Conservation (phyloP, 768 basidiomycete genomes). For the Gymnopilus dilepis region DNA sequence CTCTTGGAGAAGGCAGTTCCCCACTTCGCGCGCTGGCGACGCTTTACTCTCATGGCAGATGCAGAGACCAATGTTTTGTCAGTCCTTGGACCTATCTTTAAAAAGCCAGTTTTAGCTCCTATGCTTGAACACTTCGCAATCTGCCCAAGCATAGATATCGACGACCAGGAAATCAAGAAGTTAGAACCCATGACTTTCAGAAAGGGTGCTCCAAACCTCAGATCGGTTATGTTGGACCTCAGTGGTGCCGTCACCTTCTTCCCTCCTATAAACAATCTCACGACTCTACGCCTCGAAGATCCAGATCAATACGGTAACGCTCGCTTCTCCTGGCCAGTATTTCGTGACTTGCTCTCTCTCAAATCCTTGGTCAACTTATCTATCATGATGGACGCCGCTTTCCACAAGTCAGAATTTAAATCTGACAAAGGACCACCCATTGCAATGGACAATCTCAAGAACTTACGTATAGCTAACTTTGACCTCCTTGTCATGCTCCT, state of each 20-base stretch:
- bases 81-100: no score
- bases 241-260: background rate
- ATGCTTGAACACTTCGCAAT: conserved; percentile 13
- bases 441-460: conserved; percentile 20
- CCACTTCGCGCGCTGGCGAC: no score
- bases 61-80: no score
- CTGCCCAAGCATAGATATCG: conserved; percentile 5
- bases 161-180: no score
- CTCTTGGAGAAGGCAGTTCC: background rate
- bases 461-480: conserved; percentile 19
- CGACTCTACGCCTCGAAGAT: conserved; percentile 25
- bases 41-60: no score
- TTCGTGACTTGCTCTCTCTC: conserved; percentile 19
- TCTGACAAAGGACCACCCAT: background rate
- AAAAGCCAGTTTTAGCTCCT: no score
- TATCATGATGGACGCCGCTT: conserved; percentile 14
- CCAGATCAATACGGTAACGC: background rate
- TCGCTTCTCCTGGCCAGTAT: background rate
- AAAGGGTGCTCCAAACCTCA: conserved; percentile 26
- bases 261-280: conserved; percentile 24
- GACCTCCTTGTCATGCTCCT: conserved; percentile 13
- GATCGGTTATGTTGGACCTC: conserved; percentile 20
- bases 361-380: conserved; percentile 24
- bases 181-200: conserved; percentile 18
- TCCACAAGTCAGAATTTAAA: background rate